Base-by-base conservation (phyloP, 176 grass and related monocot genomes). In the bread wheat (Triticum aestivum) region DNA sequence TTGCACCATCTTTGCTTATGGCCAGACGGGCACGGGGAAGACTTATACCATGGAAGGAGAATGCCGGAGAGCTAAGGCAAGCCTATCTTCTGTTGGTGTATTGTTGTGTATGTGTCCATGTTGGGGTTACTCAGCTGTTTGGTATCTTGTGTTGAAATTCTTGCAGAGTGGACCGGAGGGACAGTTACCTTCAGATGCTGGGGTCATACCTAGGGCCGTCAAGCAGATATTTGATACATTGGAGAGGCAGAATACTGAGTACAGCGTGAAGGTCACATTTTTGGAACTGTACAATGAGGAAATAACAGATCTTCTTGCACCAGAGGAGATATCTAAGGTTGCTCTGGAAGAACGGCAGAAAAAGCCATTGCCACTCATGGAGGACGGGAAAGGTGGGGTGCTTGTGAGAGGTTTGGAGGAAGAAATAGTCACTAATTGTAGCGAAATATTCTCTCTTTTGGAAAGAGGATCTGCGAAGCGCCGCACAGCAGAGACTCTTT, bases 11-110 rank as follows among this genome's bases (percentile, higher is more conserved):
- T 99, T 99, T 13, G 97, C 97, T 0, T 99, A 99, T 83, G 97
- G 97, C 2, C 97, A 99, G 86, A 99, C 97, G 0, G 97, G 97
- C 65, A 99, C 97, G 0, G 96, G 96, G 11, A 98, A 98, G 74
- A 98, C 96, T 3, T 98, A 92, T 21, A 98, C 96, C 32, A 99
- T 99, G 97, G 97, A 99, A 96, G 97, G 97, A 21, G 94, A 94
- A 80, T 97, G 94, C 83, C 85, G 90, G 86, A 92, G 81, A 88
- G 64, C 92, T 32, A 99, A 99, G 94, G 97, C 79, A 98, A 90
- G 88, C 62, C 20, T 83, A 44, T 82, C 47, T 67, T 52, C 26
- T 85, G 33, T 21, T 44, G 33, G 26, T 63, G 8, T 61, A 44
- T 76, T 66, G 42, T 51, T 51, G 2, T 65, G 21, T 35, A 69